phyloP scores from a whole-genome alignment of 306 rosid species.

The Casuarina equisetifolia region DNA sequence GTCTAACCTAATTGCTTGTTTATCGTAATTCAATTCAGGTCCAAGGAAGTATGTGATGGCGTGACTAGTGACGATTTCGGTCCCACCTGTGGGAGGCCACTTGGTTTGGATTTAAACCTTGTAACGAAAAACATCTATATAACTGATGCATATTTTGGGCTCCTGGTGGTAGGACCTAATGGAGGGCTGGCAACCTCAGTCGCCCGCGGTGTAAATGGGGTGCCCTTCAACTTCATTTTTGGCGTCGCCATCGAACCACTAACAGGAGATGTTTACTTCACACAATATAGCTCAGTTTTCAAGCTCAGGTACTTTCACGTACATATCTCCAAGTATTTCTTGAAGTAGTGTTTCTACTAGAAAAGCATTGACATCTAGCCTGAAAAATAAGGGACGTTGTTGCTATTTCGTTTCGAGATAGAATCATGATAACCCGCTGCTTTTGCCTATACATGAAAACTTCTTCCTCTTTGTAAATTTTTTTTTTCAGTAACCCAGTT shows the following conservation, averaged over 20 bases:
- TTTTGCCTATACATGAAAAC: too few relatives aligned
- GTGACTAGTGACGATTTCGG: constrained; percentile 37
- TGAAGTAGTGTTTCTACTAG: too few relatives aligned
- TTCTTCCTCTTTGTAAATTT: too few relatives aligned
- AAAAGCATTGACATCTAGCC: too few relatives aligned
- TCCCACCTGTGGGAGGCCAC: constrained; percentile 54
- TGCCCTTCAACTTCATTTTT: constrained; percentile 15
- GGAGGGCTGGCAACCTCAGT: constrained; percentile 34
- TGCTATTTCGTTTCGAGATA: too few relatives aligned
- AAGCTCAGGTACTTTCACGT: constrained; percentile 23
- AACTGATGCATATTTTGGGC: constrained; percentile 49
- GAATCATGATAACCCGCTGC: too few relatives aligned
- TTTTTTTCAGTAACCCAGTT: too few relatives aligned
- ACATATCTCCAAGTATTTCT: too few relatives aligned
- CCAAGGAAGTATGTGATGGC: constrained; percentile 44
- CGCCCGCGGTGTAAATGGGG: constrained; percentile 1
- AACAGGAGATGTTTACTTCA: constrained; percentile 48
- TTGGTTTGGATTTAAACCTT: constrained; percentile 44
- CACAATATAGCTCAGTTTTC: constrained; percentile 35
- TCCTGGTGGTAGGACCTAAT: constrained; percentile 10
- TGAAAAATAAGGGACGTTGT: too few relatives aligned
- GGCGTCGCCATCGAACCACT: constrained; percentile 41
- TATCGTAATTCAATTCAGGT: constrained; percentile 25
- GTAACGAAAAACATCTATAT: constrained; percentile 30
- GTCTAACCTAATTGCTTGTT: background rate